phyloP scores from a whole-genome alignment of 2,329 filamentous ascomycete species.

The Bipolaris cookei region DNA sequence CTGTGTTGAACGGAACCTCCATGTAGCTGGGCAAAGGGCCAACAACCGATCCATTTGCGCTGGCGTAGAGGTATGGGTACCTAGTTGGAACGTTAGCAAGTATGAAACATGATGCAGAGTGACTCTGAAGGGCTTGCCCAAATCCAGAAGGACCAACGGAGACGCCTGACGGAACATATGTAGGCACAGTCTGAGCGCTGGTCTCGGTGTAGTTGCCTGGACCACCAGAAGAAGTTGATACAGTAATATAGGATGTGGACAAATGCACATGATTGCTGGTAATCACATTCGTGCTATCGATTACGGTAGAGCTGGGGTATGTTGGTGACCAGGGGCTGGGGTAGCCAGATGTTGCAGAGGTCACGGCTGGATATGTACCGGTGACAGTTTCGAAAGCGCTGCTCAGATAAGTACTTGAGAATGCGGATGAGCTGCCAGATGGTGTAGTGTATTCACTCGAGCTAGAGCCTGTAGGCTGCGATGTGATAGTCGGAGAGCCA shows the following conservation, averaged over 20 bases:
- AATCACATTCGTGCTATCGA: conserved; percentile 31
- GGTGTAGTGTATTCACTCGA: conserved; percentile 4
- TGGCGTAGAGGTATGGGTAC: conserved; percentile 24
- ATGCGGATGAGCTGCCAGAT: neutral
- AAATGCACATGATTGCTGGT: conserved; percentile 36
- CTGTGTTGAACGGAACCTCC: conserved; percentile 33
- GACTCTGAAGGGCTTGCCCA: conserved; percentile 26
- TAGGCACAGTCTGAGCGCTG: conserved; percentile 25
- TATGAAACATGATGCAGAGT: neutral
- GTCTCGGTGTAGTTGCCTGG: conserved; percentile 19
- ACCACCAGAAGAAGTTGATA: conserved; percentile 12
- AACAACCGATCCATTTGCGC: conserved; percentile 32
- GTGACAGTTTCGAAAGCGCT: conserved; percentile 9
- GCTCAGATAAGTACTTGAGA: neutral
- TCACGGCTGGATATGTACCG: conserved; percentile 16
- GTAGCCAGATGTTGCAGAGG: conserved; percentile 20
- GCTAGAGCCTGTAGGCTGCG: neutral
- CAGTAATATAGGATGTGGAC: conserved; percentile 30
- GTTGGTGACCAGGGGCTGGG: conserved; percentile 13
- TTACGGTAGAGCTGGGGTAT: conserved; percentile 14
- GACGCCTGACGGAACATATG: conserved; percentile 27
- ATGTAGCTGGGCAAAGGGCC: conserved; percentile 35
- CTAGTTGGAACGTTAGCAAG: conserved; percentile 19
- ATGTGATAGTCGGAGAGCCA: neutral
- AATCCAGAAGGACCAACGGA: conserved; percentile 32